Evolutionary conservation across 306 rosid species (phyloP).

Genomic region (Vigna nakashimae): DNA sequence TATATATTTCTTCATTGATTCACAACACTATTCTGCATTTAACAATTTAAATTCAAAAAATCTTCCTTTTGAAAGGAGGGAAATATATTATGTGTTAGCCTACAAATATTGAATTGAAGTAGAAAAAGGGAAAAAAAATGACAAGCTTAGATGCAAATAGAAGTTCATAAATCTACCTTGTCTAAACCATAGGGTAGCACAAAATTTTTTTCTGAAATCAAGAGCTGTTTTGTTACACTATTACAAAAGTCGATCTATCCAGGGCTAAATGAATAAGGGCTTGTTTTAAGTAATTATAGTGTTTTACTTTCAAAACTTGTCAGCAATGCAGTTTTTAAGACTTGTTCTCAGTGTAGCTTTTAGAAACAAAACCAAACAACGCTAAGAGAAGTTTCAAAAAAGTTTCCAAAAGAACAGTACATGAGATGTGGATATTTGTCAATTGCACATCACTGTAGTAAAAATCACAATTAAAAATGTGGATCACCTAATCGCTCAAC

Average conservation of each 20-base stretch:
- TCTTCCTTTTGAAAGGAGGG: not conserved
- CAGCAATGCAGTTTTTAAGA: not conserved
- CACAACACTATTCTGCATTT: not conserved
- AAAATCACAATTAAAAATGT: no score
- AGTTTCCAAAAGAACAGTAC: not conserved
- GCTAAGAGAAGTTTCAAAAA: not conserved
- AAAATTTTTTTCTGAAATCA: slow-evolving; percentile 1
- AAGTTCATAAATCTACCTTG: not conserved
- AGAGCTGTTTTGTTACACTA: not conserved
- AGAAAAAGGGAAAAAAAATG: not conserved
- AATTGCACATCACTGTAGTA: not conserved
- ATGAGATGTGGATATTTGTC: not conserved
- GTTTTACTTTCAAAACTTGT: not conserved
- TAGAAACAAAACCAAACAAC: not conserved
- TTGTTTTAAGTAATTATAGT: not conserved
- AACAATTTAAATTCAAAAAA: slow-evolving; percentile 18
- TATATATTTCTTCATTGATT: slow-evolving; percentile 25
- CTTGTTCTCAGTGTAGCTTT: not conserved
- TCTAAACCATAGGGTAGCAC: slow-evolving; percentile 14
- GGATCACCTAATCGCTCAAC: no score
- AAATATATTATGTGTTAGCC: not conserved
- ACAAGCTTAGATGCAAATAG: not conserved
- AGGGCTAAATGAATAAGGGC: not conserved
- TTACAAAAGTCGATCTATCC: not conserved
- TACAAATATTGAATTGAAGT: not conserved